Conservation (phyloP, 345 rosid genomes). For the Syzygium grande region DNA sequence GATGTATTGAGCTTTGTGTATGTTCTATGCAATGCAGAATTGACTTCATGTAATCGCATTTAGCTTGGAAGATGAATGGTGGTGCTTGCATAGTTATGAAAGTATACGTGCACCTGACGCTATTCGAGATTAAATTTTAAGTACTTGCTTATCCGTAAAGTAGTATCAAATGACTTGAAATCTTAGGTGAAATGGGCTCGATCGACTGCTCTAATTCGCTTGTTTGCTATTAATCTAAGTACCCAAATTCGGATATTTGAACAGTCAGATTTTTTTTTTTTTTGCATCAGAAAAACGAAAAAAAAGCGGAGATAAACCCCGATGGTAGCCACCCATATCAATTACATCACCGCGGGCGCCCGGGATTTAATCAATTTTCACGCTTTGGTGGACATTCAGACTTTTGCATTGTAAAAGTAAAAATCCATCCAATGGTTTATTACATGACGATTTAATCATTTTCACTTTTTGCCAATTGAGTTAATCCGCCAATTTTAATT, state of each 20-base stretch:
- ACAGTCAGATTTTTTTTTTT: neutral
- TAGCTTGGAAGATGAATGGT: neutral
- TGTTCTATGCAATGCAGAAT: neutral
- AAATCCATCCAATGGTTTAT: no score
- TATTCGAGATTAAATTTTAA: no score
- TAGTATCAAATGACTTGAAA: neutral
- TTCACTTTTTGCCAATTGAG: no score
- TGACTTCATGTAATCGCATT: neutral
- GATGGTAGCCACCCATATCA: no score
- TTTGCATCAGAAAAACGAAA: no score
- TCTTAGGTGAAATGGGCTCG: neutral
- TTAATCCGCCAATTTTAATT: no score
- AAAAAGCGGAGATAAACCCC: no score
- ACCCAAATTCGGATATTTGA: no score
- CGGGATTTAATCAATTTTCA: no score
- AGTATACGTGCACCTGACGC: neutral
- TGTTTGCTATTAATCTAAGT: neutral
- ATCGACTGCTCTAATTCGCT: neutral
- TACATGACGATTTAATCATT: no score
- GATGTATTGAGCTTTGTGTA: no score
- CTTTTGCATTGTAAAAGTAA: neutral
- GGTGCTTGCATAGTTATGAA: neutral
- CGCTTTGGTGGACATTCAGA: neutral
- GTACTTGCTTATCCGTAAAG: neutral
- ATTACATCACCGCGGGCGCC: no score